Evolutionary conservation across 2,329 filamentous ascomycete genomes (phyloP).

Genomic region (Rhinocladiella mackenziei): DNA sequence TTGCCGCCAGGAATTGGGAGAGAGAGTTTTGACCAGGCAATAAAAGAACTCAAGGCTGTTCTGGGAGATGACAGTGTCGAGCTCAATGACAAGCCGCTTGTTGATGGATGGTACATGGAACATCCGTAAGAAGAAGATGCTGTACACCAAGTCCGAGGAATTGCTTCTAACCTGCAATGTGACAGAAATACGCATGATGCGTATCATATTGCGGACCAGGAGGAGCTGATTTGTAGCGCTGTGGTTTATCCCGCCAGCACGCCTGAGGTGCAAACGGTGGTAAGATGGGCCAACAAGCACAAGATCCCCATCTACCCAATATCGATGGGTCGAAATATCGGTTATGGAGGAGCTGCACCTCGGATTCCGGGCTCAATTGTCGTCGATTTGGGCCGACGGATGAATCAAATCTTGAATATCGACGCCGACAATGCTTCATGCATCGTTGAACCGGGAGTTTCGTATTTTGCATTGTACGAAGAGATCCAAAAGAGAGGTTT

Average conservation of each 20-base stretch:
- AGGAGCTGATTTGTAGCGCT: constrained; percentile 44
- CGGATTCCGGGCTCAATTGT: constrained; percentile 44
- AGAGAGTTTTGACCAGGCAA: constrained; percentile 23
- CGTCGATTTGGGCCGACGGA: constrained; percentile 42
- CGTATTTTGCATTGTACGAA: constrained; percentile 45
- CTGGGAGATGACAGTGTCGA: constrained; percentile 26
- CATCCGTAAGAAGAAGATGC: constrained; percentile 32
- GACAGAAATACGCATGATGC: constrained; percentile 42
- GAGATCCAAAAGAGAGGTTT: constrained; percentile 39
- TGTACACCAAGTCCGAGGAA: not conserved
- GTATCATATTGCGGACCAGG: constrained; percentile 42
- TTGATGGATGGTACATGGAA: constrained; percentile 38
- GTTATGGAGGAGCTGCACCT: constrained; percentile 50
- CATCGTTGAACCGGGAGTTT: constrained; percentile 44
- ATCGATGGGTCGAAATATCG: constrained; percentile 43
- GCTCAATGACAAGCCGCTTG: constrained; percentile 27
- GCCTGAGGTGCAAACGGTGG: constrained; percentile 35
- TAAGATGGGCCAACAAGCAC: constrained; percentile 36
- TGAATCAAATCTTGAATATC: constrained; percentile 36
- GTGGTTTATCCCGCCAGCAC: constrained; percentile 39
- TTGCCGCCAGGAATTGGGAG: constrained; percentile 24
- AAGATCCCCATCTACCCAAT: constrained; percentile 36
- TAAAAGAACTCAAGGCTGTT: constrained; percentile 20
- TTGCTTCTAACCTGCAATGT: not conserved
- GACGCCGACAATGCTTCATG: constrained; percentile 34